phyloP scores from a whole-genome alignment of 1,139 yeast species.

The Pichia sp. region DNA sequence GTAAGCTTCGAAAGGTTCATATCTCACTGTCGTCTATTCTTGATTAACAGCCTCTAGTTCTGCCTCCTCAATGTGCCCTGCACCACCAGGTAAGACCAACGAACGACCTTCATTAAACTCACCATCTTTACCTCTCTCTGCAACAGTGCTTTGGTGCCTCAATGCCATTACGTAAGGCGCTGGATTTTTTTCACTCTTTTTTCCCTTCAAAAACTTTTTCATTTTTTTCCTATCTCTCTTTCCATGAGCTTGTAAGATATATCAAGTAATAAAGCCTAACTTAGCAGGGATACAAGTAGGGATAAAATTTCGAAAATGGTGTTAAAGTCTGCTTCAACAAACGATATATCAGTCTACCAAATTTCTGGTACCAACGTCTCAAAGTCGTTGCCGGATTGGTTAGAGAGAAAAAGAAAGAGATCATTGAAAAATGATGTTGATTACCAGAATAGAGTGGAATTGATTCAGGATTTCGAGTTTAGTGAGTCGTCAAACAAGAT shows the following conservation, averaged over 20 bases:
- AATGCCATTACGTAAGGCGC: not conserved
- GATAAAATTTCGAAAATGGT: constrained; percentile 52
- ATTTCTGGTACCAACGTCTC: constrained; percentile 91
- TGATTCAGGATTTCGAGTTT: constrained; percentile 93
- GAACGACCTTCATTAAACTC: too few species aligned
- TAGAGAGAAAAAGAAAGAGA: constrained; percentile 85
- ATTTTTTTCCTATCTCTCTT: not conserved
- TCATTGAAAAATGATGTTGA: constrained; percentile 81
- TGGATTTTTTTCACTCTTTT: not conserved
- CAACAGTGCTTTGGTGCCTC: not conserved
- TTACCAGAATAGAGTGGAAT: constrained; percentile 82
- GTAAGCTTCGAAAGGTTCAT: constrained; percentile 27
- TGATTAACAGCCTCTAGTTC: too few species aligned
- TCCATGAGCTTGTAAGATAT: not conserved
- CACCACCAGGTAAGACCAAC: too few species aligned
- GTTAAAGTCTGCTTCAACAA: constrained; percentile 73
- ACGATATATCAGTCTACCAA: constrained; percentile 88
- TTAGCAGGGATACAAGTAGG: not conserved
- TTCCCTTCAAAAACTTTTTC: not conserved
- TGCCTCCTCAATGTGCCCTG: too few species aligned
- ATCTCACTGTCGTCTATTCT: not conserved
- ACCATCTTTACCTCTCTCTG: not conserved
- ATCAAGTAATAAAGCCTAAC: not conserved
- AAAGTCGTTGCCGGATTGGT: constrained; percentile 94
- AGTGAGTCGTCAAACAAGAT: constrained; percentile 92